A percentile compares a stretch with the other conserved stretches of the same genome.
phyloP scores from a whole-genome alignment of 1,139 yeast species.

The Pichia sp. region DNA sequence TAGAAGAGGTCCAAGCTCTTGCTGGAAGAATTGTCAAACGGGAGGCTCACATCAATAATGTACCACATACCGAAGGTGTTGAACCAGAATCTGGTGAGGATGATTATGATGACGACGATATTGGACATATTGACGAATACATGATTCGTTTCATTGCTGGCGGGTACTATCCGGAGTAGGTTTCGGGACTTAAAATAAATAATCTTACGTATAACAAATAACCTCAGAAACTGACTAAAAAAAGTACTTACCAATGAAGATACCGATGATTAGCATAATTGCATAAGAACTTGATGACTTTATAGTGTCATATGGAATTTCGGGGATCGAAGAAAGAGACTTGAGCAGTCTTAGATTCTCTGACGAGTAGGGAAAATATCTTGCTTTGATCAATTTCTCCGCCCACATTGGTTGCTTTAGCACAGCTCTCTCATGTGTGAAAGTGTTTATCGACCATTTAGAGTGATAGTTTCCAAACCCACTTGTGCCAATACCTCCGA shows the following conservation, averaged over 20 bases:
- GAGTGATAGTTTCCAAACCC: slow-evolving; percentile 87
- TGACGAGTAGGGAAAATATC: slow-evolving; percentile 62
- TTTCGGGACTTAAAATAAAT: no score
- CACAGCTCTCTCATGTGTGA: slow-evolving; percentile 70
- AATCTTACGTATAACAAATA: no score
- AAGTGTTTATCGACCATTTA: slow-evolving; percentile 57
- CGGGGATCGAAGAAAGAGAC: slow-evolving; percentile 18
- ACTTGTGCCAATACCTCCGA: slow-evolving; percentile 86
- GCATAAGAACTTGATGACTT: slow-evolving; percentile 13
- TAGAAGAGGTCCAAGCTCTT: slow-evolving; percentile 19
- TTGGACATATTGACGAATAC: slow-evolving; percentile 93
- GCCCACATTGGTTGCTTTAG: slow-evolving; percentile 63
- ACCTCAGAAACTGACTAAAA: no score
- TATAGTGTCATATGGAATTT: slow-evolving; percentile 28
- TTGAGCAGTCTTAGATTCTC: slow-evolving; percentile 32
- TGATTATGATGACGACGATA: slow-evolving; percentile 55
- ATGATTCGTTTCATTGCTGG: slow-evolving; percentile 88
- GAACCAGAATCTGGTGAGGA: slow-evolving; percentile 5
- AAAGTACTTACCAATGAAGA: slow-evolving; percentile 25
- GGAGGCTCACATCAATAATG: slow-evolving; percentile 7
- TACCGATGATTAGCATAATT: slow-evolving; percentile 20
- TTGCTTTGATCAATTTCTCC: slow-evolving; percentile 47
- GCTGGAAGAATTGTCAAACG: slow-evolving; percentile 20
- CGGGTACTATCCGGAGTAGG: slow-evolving; percentile 53
- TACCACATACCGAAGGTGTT: not conserved